phyloP scores from a whole-genome alignment of 2,329 filamentous ascomycete genomes.

The Anisogramma anomala region DNA sequence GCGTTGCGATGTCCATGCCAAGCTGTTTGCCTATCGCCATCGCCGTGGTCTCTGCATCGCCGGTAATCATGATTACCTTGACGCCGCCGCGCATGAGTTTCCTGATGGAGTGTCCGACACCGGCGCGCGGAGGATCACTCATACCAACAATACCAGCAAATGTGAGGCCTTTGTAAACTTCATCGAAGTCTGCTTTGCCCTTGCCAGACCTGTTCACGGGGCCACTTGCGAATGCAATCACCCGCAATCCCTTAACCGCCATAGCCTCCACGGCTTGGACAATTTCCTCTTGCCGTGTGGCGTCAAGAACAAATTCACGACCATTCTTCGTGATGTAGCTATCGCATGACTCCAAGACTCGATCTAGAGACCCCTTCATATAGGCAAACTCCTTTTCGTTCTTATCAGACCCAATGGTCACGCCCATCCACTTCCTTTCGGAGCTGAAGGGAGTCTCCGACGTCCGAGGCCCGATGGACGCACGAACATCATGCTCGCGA shows the following conservation, averaged over 20 bases:
- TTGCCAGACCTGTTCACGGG: conserved; percentile 39
- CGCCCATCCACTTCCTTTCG: conserved; percentile 98
- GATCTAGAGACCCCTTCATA: conserved; percentile 89
- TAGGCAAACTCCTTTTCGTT: conserved; percentile 72
- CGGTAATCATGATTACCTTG: conserved; percentile 98
- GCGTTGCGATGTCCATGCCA: conserved; percentile 70
- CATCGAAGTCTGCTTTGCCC: conserved; percentile 42
- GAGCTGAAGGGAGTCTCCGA: conserved; percentile 93
- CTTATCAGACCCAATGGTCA: conserved; percentile 59
- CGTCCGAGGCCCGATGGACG: conserved; percentile 69
- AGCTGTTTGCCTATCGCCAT: conserved; percentile 87
- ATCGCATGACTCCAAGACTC: conserved; percentile 75
- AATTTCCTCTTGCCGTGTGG: conserved; percentile 60
- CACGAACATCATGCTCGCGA: conserved; percentile 81
- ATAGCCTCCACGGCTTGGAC: conserved; percentile 71
- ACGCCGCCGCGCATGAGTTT: conserved; percentile 88
- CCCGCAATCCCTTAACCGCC: conserved; percentile 79
- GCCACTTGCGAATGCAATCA: conserved; percentile 88
- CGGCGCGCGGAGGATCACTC: conserved; percentile 88
- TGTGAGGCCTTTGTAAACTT: conserved; percentile 68
- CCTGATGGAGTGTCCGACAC: conserved; percentile 79
- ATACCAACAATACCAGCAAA: conserved; percentile 93
- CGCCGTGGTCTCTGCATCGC: conserved; percentile 89
- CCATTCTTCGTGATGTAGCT: conserved; percentile 82
- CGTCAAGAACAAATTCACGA: conserved; percentile 74